Percentiles rank a stretch among this genome's conserved stretches.
Conservation (phyloP, 2,329 filamentous ascomycete genomes). For the Fusarium chaquense region DNA sequence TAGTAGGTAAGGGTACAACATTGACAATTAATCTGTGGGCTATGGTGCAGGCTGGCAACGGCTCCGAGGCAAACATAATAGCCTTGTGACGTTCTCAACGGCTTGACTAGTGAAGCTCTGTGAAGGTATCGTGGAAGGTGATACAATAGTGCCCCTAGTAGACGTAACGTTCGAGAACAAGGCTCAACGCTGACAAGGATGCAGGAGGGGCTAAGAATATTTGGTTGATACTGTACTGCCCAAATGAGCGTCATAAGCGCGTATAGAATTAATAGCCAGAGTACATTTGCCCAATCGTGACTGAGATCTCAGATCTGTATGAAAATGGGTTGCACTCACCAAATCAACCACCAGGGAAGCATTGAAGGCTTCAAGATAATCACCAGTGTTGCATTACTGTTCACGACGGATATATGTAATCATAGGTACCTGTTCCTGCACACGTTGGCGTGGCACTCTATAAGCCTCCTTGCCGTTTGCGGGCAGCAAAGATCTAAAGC, state of each 20-base stretch:
- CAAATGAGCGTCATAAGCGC: slow-evolving; percentile 3
- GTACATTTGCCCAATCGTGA: slow-evolving; percentile 36
- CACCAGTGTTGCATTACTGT: neutral
- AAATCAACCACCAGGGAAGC: neutral
- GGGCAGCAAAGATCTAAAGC: neutral
- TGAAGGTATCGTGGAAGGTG: slow-evolving; percentile 31
- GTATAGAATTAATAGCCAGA: slow-evolving; percentile 16
- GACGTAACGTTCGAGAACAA: slow-evolving; percentile 26
- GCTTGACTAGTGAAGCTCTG: slow-evolving; percentile 7
- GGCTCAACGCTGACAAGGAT: slow-evolving; percentile 23
- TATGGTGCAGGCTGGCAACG: neutral
- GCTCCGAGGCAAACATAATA: neutral
- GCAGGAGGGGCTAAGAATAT: slow-evolving; percentile 1
- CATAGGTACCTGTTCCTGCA: neutral
- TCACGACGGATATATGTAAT: neutral
- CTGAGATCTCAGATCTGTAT: slow-evolving; percentile 8
- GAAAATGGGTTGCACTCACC: slow-evolving; percentile 10
- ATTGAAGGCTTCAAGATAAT: neutral
- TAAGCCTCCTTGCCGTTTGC: neutral
- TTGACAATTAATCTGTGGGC: slow-evolving; percentile 20
- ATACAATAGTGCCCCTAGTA: slow-evolving; percentile 36
- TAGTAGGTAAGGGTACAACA: slow-evolving; percentile 6
- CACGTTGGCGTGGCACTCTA: neutral
- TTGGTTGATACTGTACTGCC: neutral
- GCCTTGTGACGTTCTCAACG: neutral